phyloP scores from a whole-genome alignment of 164 flowering plant genomes.

The Buxus sempervirens region DNA sequence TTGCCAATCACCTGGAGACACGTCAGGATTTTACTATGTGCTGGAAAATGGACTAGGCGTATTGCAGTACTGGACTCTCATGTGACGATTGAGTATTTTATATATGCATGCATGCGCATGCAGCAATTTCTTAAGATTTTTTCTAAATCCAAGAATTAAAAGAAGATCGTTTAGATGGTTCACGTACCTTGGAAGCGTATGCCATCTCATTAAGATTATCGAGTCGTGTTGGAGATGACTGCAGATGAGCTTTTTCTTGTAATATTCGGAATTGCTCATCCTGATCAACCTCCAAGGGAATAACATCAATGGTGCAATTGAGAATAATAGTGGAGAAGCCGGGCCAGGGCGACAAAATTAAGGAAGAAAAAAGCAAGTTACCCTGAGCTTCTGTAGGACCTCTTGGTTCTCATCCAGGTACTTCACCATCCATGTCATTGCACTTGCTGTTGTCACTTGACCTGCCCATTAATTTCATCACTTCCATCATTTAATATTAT shows the following conservation, averaged over 20 bases:
- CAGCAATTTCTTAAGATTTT: too few species aligned
- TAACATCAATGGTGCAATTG: too few species aligned
- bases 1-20: too few species aligned
- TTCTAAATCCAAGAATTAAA: too few species aligned
- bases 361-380: conserved; percentile 9
- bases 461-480: conserved; percentile 42
- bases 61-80: too few species aligned
- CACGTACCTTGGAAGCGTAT: conserved; percentile 52
- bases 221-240: conserved; percentile 30
- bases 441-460: conserved; percentile 73
- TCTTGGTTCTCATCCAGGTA: conserved; percentile 59
- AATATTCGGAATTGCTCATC: conserved; percentile 35
- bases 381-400: conserved; percentile 41
- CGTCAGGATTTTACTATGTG: too few species aligned
- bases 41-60: too few species aligned
- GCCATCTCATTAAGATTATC: conserved; percentile 56
- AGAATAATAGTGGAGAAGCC: too few species aligned
- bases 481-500: neutral
- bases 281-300: conserved; percentile 20
- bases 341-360: too few species aligned
- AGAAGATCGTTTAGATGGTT: too few species aligned
- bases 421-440: conserved; percentile 78
- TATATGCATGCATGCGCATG: too few species aligned
- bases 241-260: conserved; percentile 14
- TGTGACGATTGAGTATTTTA: too few species aligned